Percentiles rank a stretch among this genome's conserved stretches.
Conservation (phyloP, 2,329 filamentous ascomycete genomes). For the Delphinella strobiligena region DNA sequence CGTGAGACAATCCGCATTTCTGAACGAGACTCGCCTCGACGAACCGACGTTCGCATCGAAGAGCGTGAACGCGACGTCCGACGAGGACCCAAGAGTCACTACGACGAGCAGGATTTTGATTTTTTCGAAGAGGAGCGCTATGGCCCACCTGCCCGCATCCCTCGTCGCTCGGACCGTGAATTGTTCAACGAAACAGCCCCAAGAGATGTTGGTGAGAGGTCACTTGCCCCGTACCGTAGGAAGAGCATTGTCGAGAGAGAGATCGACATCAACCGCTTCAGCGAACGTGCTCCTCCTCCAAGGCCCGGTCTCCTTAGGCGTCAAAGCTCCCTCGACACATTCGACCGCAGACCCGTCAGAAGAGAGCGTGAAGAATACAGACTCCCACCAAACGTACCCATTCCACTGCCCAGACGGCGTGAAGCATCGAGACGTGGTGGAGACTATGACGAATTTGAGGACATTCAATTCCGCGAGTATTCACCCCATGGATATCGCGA, state of each 20-base stretch:
- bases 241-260: conserved; percentile 47
- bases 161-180: conserved; percentile 26
- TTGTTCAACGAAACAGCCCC: conserved; percentile 35
- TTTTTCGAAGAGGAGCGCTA: conserved; percentile 38
- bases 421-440: conserved; percentile 42
- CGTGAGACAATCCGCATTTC: conserved; percentile 31
- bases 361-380: conserved; percentile 51
- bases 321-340: conserved; percentile 83
- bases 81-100: conserved; percentile 13
- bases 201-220: conserved; percentile 36
- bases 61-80: conserved; percentile 27
- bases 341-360: conserved; percentile 60
- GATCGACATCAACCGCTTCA: conserved; percentile 22
- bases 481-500: conserved; percentile 35
- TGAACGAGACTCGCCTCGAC: conserved; percentile 25
- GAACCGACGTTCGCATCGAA: conserved; percentile 30
- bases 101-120: conserved; percentile 37
- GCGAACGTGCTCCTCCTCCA: conserved; percentile 37
- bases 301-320: conserved; percentile 62
- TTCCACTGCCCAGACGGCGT: conserved; percentile 51
- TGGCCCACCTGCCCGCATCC: conserved; percentile 15
- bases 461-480: conserved; percentile 35
- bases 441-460: conserved; percentile 60
- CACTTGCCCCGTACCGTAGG: conserved; percentile 46
- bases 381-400: conserved; percentile 54